Base-by-base conservation (phyloP, 768 basidiomycete genomes). In the Termitomyces titanicus region DNA sequence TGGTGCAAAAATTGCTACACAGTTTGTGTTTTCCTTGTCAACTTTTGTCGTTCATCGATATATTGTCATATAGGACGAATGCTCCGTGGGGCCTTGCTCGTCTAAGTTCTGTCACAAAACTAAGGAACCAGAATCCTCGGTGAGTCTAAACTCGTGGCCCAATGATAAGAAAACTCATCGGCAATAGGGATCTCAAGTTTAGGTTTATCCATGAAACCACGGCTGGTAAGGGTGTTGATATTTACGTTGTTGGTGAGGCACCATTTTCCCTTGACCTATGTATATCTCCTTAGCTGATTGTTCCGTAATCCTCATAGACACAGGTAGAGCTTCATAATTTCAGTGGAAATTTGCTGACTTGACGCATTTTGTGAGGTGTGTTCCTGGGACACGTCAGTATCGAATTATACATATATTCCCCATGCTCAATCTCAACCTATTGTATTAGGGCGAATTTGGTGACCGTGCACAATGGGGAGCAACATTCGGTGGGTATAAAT, bases 401-500 rank as follows among this genome's bases (percentile, higher is more conserved):
- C 1, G 1, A 10, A 10, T 3, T 11, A 17, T 33, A 13, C 27
- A 9, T 12, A 17, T 56, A 4, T 20, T 8, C 3, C 44, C 10
- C n/a, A 8, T 12, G 3, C 8, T 2, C 10, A n/a, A 31, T 22
- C 11, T 13, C 3, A n/a, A 2, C 9, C 24, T 12, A n/a, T 11
- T 17, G n/a, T 18, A 42, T 39, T 57, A 75, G 74, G 46, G 44
- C 17, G 61, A 74, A 55, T 79, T 79, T 52, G 73, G 66, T 54
- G 76, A 74, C 3, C 75, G 78, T 34, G 77, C 76, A 17, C 59
- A 52, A 17, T 76, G 72, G 72, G 78, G 76, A 10, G 62, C 65
- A 2, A 72, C 68, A 31, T 74, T 76, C 51, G 70, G 70, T 13
- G 65, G 57, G 42, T 61, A 66, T 53, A 34, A 57, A 5, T 43